These are phyloP conservation scores for Pythium rishiriense DNA, from an alignment of 352 stramenopile genomes.

Conservation along the genomic window DNA sequence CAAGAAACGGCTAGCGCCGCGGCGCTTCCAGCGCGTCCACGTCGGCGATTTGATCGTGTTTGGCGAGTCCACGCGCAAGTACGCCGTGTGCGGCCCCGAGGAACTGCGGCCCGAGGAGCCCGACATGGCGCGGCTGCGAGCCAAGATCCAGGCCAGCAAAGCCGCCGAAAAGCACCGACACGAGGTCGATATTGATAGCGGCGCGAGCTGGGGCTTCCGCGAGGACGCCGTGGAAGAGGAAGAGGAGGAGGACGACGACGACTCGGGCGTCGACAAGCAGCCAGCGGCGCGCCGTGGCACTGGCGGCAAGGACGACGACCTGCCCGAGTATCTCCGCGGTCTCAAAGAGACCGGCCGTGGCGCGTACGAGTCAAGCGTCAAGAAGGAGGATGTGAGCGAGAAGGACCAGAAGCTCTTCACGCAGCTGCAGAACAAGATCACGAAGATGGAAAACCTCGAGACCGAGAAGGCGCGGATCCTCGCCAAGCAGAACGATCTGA, in stretches of 20 bases:
- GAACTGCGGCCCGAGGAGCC: constrained; percentile 77
- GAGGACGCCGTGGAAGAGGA: constrained; percentile 71
- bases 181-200: constrained; percentile 28
- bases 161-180: constrained; percentile 24
- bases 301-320: constrained; percentile 19
- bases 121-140: constrained; percentile 53
- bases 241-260: constrained; percentile 34
- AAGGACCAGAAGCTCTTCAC: constrained; percentile 82
- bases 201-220: constrained; percentile 79
- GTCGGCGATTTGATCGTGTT: constrained; percentile 88
- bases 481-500: constrained; percentile 68
- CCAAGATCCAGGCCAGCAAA: constrained; percentile 15
- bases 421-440: constrained; percentile 75
- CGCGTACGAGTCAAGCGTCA: constrained; percentile 56
- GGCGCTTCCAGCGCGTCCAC: constrained; percentile 61
- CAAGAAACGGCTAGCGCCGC: constrained; percentile 54
- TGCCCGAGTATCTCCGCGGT: constrained; percentile 77
- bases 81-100: constrained; percentile 67
- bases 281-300: constrained; percentile 8
- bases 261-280: constrained; percentile 31
- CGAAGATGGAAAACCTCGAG: constrained; percentile 84
- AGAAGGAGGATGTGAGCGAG: constrained; percentile 42
- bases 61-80: constrained; percentile 85
- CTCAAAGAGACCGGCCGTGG: constrained; percentile 47
- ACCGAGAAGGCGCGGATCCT: constrained; percentile 63